Evolutionary conservation across 2,329 filamentous ascomycete genomes (phyloP).

Genomic region (Fusarium nanum): DNA sequence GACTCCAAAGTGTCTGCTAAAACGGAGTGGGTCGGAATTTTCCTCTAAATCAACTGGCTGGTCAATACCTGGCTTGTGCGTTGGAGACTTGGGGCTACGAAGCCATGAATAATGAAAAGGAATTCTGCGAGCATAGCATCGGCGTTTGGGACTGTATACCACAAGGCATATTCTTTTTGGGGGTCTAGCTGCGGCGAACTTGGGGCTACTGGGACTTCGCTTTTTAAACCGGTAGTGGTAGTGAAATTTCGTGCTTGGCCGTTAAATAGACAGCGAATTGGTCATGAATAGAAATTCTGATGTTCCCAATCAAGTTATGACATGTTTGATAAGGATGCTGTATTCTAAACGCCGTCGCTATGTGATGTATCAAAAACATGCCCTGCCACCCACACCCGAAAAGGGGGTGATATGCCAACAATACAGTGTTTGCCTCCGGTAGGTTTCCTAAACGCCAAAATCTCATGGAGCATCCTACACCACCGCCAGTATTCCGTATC

Average conservation of each 20-base stretch:
- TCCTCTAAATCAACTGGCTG: conserved; percentile 57
- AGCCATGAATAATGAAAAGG: conserved; percentile 34
- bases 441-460: conserved; percentile 14
- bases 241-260: conserved; percentile 1
- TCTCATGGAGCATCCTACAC: background rate
- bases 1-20: conserved; percentile 65
- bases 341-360: conserved; percentile 36
- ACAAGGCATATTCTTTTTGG: conserved; percentile 4
- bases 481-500: background rate
- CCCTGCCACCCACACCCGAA: conserved; percentile 14
- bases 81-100: conserved; percentile 14
- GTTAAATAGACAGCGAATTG: conserved; percentile 1
- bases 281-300: background rate
- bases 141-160: conserved; percentile 32
- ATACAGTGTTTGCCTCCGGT: background rate
- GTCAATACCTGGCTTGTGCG: background rate
- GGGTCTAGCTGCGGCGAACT: background rate
- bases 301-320: background rate
- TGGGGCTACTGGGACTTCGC: background rate
- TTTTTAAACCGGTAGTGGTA: conserved; percentile 1
- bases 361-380: conserved; percentile 12
- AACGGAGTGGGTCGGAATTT: conserved; percentile 71
- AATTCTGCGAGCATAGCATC: conserved; percentile 28
- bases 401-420: conserved; percentile 9
- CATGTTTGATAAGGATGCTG: conserved; percentile 6